A percentile compares a stretch with the other conserved stretches of the same genome.
phyloP scores from a whole-genome alignment of 2,329 filamentous ascomycete genomes.

The Pseudogymnoascus sp. region DNA sequence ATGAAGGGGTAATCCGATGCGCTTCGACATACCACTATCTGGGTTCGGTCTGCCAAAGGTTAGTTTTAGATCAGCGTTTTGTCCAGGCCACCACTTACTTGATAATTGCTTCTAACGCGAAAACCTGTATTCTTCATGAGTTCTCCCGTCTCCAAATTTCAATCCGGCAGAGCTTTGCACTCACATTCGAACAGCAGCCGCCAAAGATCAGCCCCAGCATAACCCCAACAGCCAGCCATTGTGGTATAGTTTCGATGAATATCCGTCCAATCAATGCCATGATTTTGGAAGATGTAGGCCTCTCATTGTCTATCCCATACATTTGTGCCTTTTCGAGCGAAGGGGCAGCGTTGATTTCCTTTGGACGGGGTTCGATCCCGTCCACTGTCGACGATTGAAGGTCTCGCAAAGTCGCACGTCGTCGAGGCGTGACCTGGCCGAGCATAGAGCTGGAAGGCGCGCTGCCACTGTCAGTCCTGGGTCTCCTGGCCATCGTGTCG shows the following conservation, averaged over 20 bases:
- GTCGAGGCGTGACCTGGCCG: constrained; percentile 35
- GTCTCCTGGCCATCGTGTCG: constrained; percentile 28
- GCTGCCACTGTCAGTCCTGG: constrained; percentile 29
- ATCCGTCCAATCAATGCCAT: constrained; percentile 46
- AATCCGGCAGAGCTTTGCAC: constrained; percentile 26
- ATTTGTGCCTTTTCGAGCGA: constrained; percentile 48
- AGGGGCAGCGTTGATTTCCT: constrained; percentile 48
- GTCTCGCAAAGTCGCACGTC: constrained; percentile 41
- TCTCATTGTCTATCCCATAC: constrained; percentile 48
- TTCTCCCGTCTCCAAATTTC: constrained; percentile 12
- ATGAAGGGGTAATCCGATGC: background rate
- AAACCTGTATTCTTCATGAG: constrained; percentile 57
- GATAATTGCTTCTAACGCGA: constrained; percentile 88
- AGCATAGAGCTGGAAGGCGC: constrained; percentile 34
- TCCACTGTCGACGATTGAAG: constrained; percentile 35
- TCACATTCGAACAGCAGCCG: constrained; percentile 87
- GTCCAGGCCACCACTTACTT: constrained; percentile 55
- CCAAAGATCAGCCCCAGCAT: constrained; percentile 89
- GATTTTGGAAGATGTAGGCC: constrained; percentile 42
- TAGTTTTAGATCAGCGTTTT: background rate
- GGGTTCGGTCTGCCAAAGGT: constrained; percentile 61
- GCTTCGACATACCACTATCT: constrained; percentile 57
- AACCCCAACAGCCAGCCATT: constrained; percentile 54
- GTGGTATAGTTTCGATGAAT: constrained; percentile 52
- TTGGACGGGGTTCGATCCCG: constrained; percentile 35